Evolutionary conservation across 2,329 filamentous ascomycete genomes (phyloP).

Genomic region (Penicillium sp.): DNA sequence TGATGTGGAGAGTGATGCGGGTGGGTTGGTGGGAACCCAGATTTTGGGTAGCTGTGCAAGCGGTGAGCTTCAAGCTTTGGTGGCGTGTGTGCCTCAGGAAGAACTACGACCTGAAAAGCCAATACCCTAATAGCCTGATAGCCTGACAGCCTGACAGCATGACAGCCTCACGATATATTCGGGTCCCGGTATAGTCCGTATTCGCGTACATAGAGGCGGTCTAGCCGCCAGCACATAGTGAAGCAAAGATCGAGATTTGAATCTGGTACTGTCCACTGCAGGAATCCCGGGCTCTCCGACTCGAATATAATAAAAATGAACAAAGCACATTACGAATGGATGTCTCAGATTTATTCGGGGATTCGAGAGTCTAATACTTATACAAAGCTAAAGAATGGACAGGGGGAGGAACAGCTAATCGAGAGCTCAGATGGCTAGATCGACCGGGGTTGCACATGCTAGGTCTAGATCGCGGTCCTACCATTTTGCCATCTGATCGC

Average conservation of each 20-base stretch:
- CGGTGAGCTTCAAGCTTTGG: constrained; percentile 5
- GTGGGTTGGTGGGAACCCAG: neutral
- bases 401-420: neutral
- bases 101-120: neutral
- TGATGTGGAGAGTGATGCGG: constrained; percentile 5
- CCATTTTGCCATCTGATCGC: neutral
- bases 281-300: constrained; percentile 3
- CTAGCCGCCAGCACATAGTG: constrained; percentile 8
- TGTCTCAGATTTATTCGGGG: constrained; percentile 10
- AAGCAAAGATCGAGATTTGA: constrained; percentile 3
- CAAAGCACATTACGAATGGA: neutral
- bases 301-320: neutral
- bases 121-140: no score
- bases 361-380: constrained; percentile 10
- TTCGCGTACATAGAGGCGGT: constrained; percentile 4
- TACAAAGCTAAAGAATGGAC: neutral
- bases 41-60: constrained; percentile 7
- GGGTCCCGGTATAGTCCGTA: neutral
- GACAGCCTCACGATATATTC: neutral
- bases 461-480: constrained; percentile 9
- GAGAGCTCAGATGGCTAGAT: constrained; percentile 2
- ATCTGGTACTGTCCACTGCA: constrained; percentile 6
- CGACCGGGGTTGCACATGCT: constrained; percentile 5
- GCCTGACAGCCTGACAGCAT: neutral
- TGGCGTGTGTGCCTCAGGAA: neutral